Base-by-base conservation (phyloP, 2,329 filamentous ascomycete genomes). In the Apiospora hydei region DNA sequence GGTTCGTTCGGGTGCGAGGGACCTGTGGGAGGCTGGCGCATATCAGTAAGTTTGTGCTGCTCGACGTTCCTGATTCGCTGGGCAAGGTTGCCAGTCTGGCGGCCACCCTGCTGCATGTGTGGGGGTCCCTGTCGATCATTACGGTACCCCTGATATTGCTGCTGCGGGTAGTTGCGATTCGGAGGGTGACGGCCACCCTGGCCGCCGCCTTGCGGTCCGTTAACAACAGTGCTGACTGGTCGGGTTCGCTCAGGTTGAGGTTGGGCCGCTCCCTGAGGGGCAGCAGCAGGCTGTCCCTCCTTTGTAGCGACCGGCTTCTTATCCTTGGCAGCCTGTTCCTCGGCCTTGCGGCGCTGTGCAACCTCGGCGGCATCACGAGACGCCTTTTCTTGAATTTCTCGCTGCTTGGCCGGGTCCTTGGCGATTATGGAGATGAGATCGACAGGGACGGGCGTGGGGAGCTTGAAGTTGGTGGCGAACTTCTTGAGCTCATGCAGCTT, bases 401-500 rank as follows among this genome's bases (percentile, higher is more conserved):
- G 91, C 83, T 98, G 96, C 84, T 98, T 99, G 66, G 86, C 88
- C n/a, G 95, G 95, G 80, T 99, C 96, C 81, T 98, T 99, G 72
- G 96, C 96, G 73, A 99, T 92, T 76, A 99, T 99, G 1, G 94
- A 92, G 41, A 99, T 95, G 47, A 99, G 84, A 82, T 99, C 96
- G 69, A 90, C 91, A 1, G 96, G 96, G 14, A 99, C 95, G 7
- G 95, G 95, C 3, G 96, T 98, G 69, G 93, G 92, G 24, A 99
- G 89, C 84, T 98, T 98, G 87, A 99, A 99, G 80, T 90, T 96
- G 76, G 92, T 90, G 0, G 96, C 94, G 82, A 99, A 99, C 79
- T 96, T 98, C 86, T 96, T 97, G 72, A 99, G 84, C 83, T 99
- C 96, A 73, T 94, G 97, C 74, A 99, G 83, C 82, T 97, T 98